Evolutionary conservation across 176 grass and related monocot genomes (phyloP), one percentile per base, ranked within the genome.

Genomic region (Thalia dealbata): DNA sequence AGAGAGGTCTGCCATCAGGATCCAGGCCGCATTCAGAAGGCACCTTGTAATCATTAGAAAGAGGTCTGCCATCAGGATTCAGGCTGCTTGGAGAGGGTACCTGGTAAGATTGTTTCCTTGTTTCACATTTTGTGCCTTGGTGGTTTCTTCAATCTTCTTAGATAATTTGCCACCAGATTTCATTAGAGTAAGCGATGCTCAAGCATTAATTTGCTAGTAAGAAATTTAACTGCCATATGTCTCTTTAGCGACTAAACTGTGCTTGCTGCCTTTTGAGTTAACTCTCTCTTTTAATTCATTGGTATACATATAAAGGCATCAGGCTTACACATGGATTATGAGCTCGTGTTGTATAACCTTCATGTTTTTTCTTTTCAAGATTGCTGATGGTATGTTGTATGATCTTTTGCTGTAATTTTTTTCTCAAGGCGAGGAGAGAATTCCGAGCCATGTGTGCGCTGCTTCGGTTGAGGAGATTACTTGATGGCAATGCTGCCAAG

Each of bases 401-500:
- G 26, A 19, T 58, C 9, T 54, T 16, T 38, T 14, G 38, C 18
- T 22, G 15, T 42, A 18, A 59, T 7, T 42, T n/a, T 62, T 62
- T 43, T 61, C 10, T 48, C 9, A 75, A 99, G 95, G 90, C 95
- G 84, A 91, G 83, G 76, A 99, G 83, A 86, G 73, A 85, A 73
- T 75, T 93, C 63, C 81, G 87, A 12, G 90, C 83, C 43, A 76
- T 99, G 32, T 91, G 85, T 77, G 85, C 87, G 29, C 80, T 99
- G 61, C 90, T 90, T 28, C 88, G 95, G 60, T 75, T 99, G 74
- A 99, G 93, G 76, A 69, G 78, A 3, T 70, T 92, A 30, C 84
- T 99, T 25, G 87, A 93, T 81, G 95, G 95, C 82, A 86, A 86
- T 55, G 73, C 87, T 0, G 95, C 90, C 19, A 99, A 88, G 50